Evolutionary conservation across 768 basidiomycete genomes (phyloP).

Genomic region (Boletus subcaerulescens): DNA sequence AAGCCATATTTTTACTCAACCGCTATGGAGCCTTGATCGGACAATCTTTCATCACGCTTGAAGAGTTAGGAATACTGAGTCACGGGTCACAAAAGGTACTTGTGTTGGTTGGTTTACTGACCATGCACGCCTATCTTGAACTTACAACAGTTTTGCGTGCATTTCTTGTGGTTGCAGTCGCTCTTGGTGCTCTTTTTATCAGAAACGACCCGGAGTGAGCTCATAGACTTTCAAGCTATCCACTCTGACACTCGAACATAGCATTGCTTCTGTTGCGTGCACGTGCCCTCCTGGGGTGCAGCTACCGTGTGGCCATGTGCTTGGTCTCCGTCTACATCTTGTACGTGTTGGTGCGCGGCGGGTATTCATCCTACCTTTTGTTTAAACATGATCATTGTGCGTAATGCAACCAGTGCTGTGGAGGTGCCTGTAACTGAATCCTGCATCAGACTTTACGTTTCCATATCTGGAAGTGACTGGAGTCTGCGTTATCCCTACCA

Average conservation of each 20-base stretch:
- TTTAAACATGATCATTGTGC: background rate
- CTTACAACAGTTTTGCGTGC: constrained; percentile 10
- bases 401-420: background rate
- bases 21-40: constrained; percentile 15
- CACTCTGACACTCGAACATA: background rate
- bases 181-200: background rate
- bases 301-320: background rate
- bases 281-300: constrained; percentile 19
- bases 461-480: background rate
- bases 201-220: constrained; percentile 17
- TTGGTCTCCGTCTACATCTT: constrained; percentile 9
- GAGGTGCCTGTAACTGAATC: background rate
- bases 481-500: background rate
- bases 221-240: background rate
- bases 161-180: background rate
- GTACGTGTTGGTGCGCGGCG: constrained; percentile 4
- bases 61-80: constrained; percentile 14
- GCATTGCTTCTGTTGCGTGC: constrained; percentile 20
- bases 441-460: background rate
- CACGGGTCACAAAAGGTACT: constrained; percentile 10
- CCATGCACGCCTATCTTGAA: background rate
- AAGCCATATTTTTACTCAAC: constrained; percentile 17
- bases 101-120: no score
- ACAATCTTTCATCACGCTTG: constrained; percentile 7
- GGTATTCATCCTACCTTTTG: background rate